phyloP scores from a whole-genome alignment of 2,329 filamentous ascomycete species.

The Diaporthe vexans region DNA sequence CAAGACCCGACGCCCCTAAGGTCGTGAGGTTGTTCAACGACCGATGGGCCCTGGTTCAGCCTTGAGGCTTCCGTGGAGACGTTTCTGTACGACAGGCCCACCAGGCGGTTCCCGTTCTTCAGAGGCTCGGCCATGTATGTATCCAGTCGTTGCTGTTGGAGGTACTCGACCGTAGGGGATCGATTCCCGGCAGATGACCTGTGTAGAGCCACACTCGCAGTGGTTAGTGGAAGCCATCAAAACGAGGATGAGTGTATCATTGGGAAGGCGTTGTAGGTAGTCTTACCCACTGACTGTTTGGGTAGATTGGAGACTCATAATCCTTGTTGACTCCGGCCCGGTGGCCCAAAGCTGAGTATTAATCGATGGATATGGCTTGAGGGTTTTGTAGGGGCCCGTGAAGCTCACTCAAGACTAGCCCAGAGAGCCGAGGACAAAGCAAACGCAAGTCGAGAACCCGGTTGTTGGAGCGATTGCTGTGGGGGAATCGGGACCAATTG shows the following conservation, averaged over 20 bases:
- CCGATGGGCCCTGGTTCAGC: not conserved
- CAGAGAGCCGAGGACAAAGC: no score
- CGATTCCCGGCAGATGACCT: not conserved
- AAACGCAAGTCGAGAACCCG: not conserved
- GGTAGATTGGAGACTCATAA: not conserved
- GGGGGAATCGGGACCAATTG: no score
- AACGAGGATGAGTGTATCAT: no score
- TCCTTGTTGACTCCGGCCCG: not conserved
- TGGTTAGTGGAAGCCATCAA: not conserved
- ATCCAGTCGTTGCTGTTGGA: conserved; percentile 22
- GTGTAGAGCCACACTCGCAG: no score
- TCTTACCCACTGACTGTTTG: conserved; percentile 9
- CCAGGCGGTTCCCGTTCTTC: conserved; percentile 6
- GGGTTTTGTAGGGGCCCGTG: not conserved
- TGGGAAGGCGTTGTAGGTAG: no score
- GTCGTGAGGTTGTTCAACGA: not conserved
- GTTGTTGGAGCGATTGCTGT: no score
- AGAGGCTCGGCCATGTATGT: not conserved
- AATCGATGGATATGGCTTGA: not conserved
- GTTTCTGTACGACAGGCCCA: not conserved
- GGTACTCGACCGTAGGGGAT: not conserved
- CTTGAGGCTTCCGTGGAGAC: not conserved
- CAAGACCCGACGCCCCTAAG: not conserved
- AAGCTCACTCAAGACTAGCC: not conserved
- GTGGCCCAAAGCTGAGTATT: not conserved